A percentile compares a stretch with the other conserved stretches of the same genome.
These are phyloP conservation scores for Porcisia deanei DNA, from an alignment of 208 protist species.

Conservation along the genomic window DNA sequence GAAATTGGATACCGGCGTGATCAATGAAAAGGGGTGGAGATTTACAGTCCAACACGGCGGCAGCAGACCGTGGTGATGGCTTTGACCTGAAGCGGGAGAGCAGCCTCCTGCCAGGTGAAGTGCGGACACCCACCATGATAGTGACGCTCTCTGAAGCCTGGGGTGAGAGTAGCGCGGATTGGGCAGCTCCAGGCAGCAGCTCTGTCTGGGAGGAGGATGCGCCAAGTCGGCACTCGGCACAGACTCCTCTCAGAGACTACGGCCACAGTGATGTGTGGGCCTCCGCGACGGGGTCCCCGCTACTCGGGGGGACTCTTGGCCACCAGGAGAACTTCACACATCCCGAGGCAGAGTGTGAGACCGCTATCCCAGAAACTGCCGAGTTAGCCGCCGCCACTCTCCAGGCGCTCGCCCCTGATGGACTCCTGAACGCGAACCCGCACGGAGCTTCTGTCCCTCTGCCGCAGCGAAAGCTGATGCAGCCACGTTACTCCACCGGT, in stretches of 20 bases:
- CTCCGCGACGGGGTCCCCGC: slow-evolving; percentile 25
- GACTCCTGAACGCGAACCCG: background rate
- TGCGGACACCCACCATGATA: slow-evolving; percentile 54
- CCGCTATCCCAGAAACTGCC: slow-evolving; percentile 5
- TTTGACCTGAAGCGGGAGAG: slow-evolving; percentile 25
- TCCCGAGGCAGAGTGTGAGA: background rate
- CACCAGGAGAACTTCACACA: background rate
- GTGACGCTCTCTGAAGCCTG: slow-evolving; percentile 30
- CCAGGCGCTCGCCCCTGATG: slow-evolving; percentile 11
- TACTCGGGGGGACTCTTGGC: slow-evolving; percentile 19
- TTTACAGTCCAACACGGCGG: slow-evolving; percentile 9
- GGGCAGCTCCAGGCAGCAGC: slow-evolving; percentile 56
- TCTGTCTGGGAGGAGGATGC: slow-evolving; percentile 51
- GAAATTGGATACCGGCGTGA: too few species aligned
- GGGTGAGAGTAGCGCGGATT: slow-evolving; percentile 42
- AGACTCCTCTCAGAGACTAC: slow-evolving; percentile 46
- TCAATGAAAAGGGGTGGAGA: background rate
- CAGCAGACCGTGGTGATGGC: slow-evolving; percentile 14
- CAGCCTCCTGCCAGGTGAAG: slow-evolving; percentile 61
- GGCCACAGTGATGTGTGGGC: slow-evolving; percentile 40
- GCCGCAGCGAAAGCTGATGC: background rate
- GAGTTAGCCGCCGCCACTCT: slow-evolving; percentile 30
- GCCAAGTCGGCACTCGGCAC: slow-evolving; percentile 15
- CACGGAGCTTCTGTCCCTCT: background rate
- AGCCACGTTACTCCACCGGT: background rate